Percentiles rank a stretch among this genome's conserved stretches.
Conservation (phyloP, 2,329 filamentous ascomycete genomes). For the Cordyceps cicadae region DNA sequence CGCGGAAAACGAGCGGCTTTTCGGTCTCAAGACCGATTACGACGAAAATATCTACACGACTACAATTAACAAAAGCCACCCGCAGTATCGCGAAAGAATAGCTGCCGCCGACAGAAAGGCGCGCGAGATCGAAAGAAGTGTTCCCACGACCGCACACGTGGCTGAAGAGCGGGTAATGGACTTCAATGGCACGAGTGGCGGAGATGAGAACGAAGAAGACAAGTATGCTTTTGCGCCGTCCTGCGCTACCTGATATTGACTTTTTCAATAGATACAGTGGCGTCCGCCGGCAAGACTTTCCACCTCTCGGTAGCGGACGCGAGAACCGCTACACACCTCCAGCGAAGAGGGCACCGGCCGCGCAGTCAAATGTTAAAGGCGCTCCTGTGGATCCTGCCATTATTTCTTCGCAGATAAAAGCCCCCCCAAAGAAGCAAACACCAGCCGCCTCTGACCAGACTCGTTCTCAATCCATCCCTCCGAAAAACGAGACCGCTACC, state of each 20-base stretch:
- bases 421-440: constrained; percentile 30
- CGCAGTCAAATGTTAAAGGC: constrained; percentile 63
- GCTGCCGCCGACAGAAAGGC: constrained; percentile 77
- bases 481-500: constrained; percentile 23
- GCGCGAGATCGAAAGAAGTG: constrained; percentile 76
- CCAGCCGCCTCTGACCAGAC: constrained; percentile 18
- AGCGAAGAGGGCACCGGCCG: constrained; percentile 71
- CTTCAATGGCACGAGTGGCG: constrained; percentile 52
- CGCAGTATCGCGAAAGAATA: constrained; percentile 68
- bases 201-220: constrained; percentile 80
- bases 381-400: constrained; percentile 81
- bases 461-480: constrained; percentile 19
- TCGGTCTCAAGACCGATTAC: constrained; percentile 83
- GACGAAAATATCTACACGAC: constrained; percentile 95
- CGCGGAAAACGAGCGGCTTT: constrained; percentile 76
- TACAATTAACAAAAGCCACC: constrained; percentile 73
- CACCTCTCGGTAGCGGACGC: constrained; percentile 47
- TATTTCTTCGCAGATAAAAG: constrained; percentile 72
- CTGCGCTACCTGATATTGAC: constrained; percentile 14
- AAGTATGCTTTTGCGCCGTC: constrained; percentile 49
- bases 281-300: constrained; percentile 69
- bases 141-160: constrained; percentile 69
- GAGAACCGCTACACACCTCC: constrained; percentile 82
- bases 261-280: constrained; percentile 66
- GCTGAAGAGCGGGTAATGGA: constrained; percentile 80